A percentile compares a stretch with the other conserved stretches of the same genome.
Conservation (phyloP, 179 eudicot species). For the Spinacia oleracea region DNA sequence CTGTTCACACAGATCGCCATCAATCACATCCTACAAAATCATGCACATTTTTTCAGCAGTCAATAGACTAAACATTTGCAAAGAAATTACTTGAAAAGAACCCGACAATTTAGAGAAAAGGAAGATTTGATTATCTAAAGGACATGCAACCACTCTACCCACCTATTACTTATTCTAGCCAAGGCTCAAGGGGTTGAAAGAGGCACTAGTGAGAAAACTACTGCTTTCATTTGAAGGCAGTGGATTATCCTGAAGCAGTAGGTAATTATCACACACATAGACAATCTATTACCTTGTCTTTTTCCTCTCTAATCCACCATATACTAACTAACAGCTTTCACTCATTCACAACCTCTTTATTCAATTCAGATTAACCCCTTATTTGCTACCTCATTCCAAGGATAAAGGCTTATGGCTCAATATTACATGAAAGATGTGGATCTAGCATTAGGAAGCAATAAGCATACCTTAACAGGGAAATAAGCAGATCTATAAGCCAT, state of each 20-base stretch:
- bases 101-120: not conserved
- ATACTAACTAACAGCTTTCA: not conserved
- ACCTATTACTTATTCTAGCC: no score
- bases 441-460: not conserved
- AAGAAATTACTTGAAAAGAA: not conserved
- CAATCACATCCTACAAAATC: conserved; percentile 87
- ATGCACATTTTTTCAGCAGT: not conserved
- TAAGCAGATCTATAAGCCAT: conserved; percentile 99
- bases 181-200: no score
- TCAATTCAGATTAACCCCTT: not conserved
- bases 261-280: not conserved
- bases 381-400: not conserved
- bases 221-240: not conserved
- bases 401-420: not conserved
- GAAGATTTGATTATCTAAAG: not conserved
- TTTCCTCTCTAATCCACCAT: not conserved
- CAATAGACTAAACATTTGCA: not conserved
- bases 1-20: conserved; percentile 97
- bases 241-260: not conserved
- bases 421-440: not conserved
- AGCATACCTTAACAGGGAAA: conserved; percentile 86
- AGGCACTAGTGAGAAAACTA: not conserved
- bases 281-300: not conserved
- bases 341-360: not conserved
- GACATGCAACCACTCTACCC: not conserved